Conservation (phyloP, 768 basidiomycete genomes). For the Guyanaporus albipodus region DNA sequence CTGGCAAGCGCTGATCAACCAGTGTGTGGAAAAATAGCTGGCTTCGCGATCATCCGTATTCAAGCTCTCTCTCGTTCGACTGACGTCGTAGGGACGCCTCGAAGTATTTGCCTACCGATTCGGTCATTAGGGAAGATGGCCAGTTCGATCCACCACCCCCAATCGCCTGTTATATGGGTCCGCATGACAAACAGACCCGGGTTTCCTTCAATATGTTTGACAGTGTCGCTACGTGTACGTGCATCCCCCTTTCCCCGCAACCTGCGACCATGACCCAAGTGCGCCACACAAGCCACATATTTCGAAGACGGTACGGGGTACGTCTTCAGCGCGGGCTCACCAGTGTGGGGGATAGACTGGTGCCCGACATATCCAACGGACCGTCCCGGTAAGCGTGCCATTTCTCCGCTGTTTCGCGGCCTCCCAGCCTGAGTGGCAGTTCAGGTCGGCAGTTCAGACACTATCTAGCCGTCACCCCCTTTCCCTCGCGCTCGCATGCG, state of each 20-base stretch:
- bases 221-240: slow-evolving; percentile 53
- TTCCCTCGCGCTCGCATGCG: slow-evolving; percentile 59
- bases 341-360: slow-evolving; percentile 93
- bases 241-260: slow-evolving; percentile 34
- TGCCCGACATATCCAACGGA: slow-evolving; percentile 72
- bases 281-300: slow-evolving; percentile 54
- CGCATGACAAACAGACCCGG: slow-evolving; percentile 47
- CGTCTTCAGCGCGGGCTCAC: slow-evolving; percentile 83
- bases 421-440: background rate
- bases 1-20: slow-evolving; percentile 42
- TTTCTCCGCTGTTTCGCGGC: background rate
- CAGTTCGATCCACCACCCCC: slow-evolving; percentile 49
- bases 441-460: slow-evolving; percentile 60
- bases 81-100: slow-evolving; percentile 45
- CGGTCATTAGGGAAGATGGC: slow-evolving; percentile 47
- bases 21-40: slow-evolving; percentile 41
- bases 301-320: slow-evolving; percentile 56
- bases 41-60: slow-evolving; percentile 3
- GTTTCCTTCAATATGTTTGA: slow-evolving; percentile 54
- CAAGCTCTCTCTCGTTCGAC: background rate
- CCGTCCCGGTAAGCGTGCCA: slow-evolving; percentile 41
- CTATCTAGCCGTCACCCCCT: slow-evolving; percentile 80
- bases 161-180: slow-evolving; percentile 65
- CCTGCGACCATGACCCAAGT: background rate
- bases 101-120: slow-evolving; percentile 57